phyloP scores from a whole-genome alignment of 2,329 filamentous ascomycete genomes.

The Clarireedia homoeocarpa region DNA sequence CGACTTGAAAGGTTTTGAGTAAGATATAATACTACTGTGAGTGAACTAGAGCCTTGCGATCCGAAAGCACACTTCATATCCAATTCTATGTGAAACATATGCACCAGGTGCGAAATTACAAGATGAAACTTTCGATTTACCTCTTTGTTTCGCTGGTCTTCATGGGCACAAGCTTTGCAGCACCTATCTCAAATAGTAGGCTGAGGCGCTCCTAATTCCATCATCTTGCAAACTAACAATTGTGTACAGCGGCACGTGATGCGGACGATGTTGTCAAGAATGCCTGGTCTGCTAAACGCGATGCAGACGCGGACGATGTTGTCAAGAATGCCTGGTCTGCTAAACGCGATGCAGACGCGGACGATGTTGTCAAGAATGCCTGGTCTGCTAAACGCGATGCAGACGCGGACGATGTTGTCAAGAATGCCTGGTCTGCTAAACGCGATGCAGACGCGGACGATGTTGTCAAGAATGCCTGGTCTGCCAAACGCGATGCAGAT shows the following conservation, averaged over 20 bases:
- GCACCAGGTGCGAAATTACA: not conserved
- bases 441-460: not conserved
- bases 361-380: not conserved
- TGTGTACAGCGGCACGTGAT: not conserved
- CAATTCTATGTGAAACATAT: not conserved
- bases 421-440: not conserved
- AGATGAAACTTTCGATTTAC: not conserved
- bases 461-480: not conserved
- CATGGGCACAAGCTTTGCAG: not conserved
- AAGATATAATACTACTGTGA: too few relatives aligned
- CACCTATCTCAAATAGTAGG: not conserved
- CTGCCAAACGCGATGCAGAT: not conserved
- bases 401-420: not conserved
- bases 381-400: not conserved
- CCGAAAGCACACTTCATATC: not conserved
- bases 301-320: not conserved
- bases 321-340: too few relatives aligned
- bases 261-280: not conserved
- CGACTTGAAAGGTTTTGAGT: too few relatives aligned
- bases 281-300: not conserved
- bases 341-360: not conserved
- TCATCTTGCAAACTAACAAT: not conserved
- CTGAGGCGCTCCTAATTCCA: not conserved
- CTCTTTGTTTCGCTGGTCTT: not conserved
- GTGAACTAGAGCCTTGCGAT: not conserved